Base-by-base conservation (phyloP, 2,329 filamentous ascomycete species). In the Trichophyton verrucosum region DNA sequence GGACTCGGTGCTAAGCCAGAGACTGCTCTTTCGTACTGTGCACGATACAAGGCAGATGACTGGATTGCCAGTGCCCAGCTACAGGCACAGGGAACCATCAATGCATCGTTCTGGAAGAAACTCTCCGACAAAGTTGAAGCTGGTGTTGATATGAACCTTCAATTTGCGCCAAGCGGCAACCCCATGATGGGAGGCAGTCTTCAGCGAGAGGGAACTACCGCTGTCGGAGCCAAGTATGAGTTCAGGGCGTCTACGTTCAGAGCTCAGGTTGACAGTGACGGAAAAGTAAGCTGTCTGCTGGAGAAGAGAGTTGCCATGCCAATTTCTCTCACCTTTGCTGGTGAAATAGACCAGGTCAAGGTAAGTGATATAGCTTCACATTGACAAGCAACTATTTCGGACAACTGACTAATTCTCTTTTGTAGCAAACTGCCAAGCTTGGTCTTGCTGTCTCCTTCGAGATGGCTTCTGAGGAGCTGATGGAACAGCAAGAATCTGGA, bases 251-350 rank as follows among this genome's bases (percentile, higher is more conserved):
- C 89, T 60, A 94, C 90, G 58, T 96, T 96, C 85, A 86, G 92
- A 66, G 94, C 92, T 51, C 94, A 99, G 78, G 83, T 97, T 68
- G 94, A 99, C 78, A 95, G 91, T 70, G 86, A 89, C 73, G 94
- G 94, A 74, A 96, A 95, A 80, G 82, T 99, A 64, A 89, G 88
- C 76, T 94, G 90, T 73, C 78, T 96, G 70, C 79, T 97, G 67
- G 94, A 99, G 82, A 97, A 96, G 85, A 87, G 91, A 71, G 89
- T 99, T 70, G 91, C 91, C 33, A 90, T 91, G 65, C 88, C 91
- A 30, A 91, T 99, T 62, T 88, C 87, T 74, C 85, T 99, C 78
- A 95, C 91, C 61, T 96, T 99, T 77, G 90, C 91, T 60, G 92
- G 91, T 67, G 94, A 97, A 73, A 89, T 99, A 71, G 94, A 99